Evolutionary conservation across 225 moss, liverwort and hornwort species (phyloP), one percentile per base, ranked within the genome.

Genomic region (Polytrichum formosum): DNA sequence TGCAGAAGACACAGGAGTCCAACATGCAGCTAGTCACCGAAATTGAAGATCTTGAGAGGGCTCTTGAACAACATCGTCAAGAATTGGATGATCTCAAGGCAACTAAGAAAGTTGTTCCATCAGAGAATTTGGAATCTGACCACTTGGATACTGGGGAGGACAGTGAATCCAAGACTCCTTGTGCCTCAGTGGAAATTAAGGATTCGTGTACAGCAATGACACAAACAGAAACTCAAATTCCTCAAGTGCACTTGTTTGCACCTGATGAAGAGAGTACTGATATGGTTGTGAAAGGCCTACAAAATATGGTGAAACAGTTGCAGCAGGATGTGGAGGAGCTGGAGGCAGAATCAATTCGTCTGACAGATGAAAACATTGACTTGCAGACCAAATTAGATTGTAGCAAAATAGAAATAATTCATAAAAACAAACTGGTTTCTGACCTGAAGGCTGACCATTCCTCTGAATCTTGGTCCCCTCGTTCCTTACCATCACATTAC

Each of bases 1-100:
- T 89, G 26, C 78, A 72, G 27, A 89, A 89, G 81, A 89, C 83
- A 13, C 85, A 89, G 63, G 83, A 89, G 62, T 80, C 89, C 22
- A 89, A 81, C 63, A 83, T 89, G 85, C 83, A 89, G 73, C 76
- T 89, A 21, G 79, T 89, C 33, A 30, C 81, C 25, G 89, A 72
- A 2, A 81, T 89, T 55, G 83, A 68, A 70, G 89, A 89, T 53
- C 8, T 83, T 6, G 89, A 89, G 64, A 83, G 84, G 54, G 46
- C 79, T 37, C 56, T 89, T 55, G 85, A 89, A 26, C 72, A 81
- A 56, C 55, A 73, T 22, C 85, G 69, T 37, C 78, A 72, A 72
- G 83, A 83, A 70, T 13, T 59, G 55, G 81, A 85, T 70, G 76
- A 78, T 2, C 60, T 30, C 21, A 66, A 73, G 56, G 61, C 67